Base-by-base conservation (phyloP, 352 stramenopile species). In the Pythium phragmitis region DNA sequence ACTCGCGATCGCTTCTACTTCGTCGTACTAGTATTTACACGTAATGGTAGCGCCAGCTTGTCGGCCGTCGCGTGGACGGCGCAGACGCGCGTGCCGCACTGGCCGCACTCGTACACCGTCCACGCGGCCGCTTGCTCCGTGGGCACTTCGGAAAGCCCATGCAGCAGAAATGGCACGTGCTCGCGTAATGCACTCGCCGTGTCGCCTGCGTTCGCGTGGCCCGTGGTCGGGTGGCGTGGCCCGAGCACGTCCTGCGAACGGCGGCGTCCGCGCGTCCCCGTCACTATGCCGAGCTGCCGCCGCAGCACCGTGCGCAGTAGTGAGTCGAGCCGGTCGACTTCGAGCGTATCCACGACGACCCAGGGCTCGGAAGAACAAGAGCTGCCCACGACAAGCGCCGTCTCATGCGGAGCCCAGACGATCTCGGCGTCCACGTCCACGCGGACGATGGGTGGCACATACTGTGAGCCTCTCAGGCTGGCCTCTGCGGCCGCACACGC, bases 281-380 rank as follows among this genome's bases (percentile, higher is more conserved):
- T n/a, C 21, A n/a, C 21, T 1, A 26, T n/a, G 9, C 41, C 41
- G 19, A 69, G 56, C 21, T 61, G 48, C 3, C 37, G 43, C 21
- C 41, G 63, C 55, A 69, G 50, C 49, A 63, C 65, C 12, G 33
- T 49, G 13, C 61, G 68, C 19, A 82, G 63, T 30, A 74, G 57
- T 53, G 74, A 82, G 7, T 69, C 63, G 26, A 79, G 67, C 0
- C 74, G 74, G 33, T 70, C 57, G 33, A 88, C 60, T 1, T 47
- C 39, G 16, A 55, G 52, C 6, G 54, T 50, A 49, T 80, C 66
- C 3, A 88, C 60, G 13, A 67, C 60, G 13, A 74, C 49, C 79
- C 79, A 91, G 12, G 9, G 42, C 74, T 6, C 23, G 9, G 26
- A 74, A 52, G 16, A 80, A 39, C 14, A 61, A 54, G 17, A 61